Percentiles rank a stretch among this genome's conserved stretches.
phyloP scores from a whole-genome alignment of 495 filamentous ascomycete species.

The Aspergillus leporis region DNA sequence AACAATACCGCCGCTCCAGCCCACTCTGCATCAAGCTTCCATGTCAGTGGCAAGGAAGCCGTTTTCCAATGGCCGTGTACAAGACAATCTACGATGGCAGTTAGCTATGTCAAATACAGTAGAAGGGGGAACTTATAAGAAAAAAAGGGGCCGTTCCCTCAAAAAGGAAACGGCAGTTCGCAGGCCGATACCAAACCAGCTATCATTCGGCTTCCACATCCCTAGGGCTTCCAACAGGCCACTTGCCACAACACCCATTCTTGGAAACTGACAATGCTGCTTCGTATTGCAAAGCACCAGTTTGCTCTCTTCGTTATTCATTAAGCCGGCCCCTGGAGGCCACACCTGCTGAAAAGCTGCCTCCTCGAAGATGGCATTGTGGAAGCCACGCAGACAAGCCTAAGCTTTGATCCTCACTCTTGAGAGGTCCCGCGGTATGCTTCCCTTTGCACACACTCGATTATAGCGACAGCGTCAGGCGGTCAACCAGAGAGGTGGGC shows the following conservation, averaged over 20 bases:
- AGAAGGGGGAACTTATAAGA: conserved; percentile 61
- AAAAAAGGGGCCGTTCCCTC: conserved; percentile 58
- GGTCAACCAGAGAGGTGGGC: conserved; percentile 1
- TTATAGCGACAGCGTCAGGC: background rate
- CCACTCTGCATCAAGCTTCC: too few relatives aligned
- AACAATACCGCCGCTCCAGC: too few relatives aligned
- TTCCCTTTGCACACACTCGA: conserved; percentile 5
- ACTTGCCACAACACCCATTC: conserved; percentile 26
- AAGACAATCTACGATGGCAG: conserved; percentile 20
- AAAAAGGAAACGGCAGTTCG: conserved; percentile 39
- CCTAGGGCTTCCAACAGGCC: conserved; percentile 42
- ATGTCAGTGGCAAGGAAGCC: background rate
- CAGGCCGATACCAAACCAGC: conserved; percentile 13
- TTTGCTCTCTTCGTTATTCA: conserved; percentile 33
- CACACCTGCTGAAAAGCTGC: conserved; percentile 10
- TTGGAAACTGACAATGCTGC: conserved; percentile 7
- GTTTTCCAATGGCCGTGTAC: background rate
- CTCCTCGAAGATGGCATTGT: conserved; percentile 13
- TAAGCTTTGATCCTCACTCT: conserved; percentile 93
- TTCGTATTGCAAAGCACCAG: conserved; percentile 16
- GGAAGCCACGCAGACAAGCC: conserved; percentile 70
- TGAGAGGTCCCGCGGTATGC: conserved; percentile 74
- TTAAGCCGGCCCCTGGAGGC: conserved; percentile 16
- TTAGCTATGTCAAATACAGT: conserved; percentile 26
- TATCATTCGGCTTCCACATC: conserved; percentile 26